These are phyloP conservation scores for Amphichorda felina DNA, from an alignment of 2,329 filamentous ascomycete species.

Conservation along the genomic window DNA sequence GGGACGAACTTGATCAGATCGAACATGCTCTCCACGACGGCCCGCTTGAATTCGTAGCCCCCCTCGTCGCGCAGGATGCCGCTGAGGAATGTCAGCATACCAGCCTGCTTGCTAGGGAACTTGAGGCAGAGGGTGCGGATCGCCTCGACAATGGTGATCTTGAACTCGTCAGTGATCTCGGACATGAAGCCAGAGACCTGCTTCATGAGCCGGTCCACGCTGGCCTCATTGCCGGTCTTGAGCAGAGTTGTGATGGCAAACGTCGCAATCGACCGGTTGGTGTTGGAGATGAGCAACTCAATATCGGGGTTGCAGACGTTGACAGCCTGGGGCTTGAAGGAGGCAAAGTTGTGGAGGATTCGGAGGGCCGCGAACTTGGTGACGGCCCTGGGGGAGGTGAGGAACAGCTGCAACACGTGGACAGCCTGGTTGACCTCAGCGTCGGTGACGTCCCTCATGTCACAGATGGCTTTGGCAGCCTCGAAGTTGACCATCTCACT, in stretches of 20 bases:
- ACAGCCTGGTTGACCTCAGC: slow-evolving; percentile 85
- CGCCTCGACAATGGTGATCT: slow-evolving; percentile 98
- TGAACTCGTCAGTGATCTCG: slow-evolving; percentile 98
- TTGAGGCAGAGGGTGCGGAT: slow-evolving; percentile 94
- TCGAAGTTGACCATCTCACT: slow-evolving; percentile 99
- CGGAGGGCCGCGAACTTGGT: slow-evolving; percentile 96
- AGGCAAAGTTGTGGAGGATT: slow-evolving; percentile 91
- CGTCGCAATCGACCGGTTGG: slow-evolving; percentile 92
- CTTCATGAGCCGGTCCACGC: slow-evolving; percentile 95
- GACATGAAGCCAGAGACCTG: slow-evolving; percentile 98
- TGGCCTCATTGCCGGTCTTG: slow-evolving; percentile 96
- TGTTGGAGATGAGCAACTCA: slow-evolving; percentile 91
- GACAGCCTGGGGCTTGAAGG: slow-evolving; percentile 89
- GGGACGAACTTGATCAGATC: slow-evolving; percentile 98
- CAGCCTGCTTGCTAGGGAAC: slow-evolving; percentile 95
- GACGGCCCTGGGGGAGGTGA: slow-evolving; percentile 87
- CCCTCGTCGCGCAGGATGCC: slow-evolving; percentile 95
- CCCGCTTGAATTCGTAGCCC: slow-evolving; percentile 95
- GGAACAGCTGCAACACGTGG: slow-evolving; percentile 90
- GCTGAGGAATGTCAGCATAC: slow-evolving; percentile 94
- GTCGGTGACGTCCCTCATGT: slow-evolving; percentile 87
- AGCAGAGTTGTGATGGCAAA: slow-evolving; percentile 97
- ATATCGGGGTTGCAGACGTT: slow-evolving; percentile 95
- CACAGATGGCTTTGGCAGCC: slow-evolving; percentile 94
- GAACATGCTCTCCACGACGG: slow-evolving; percentile 98